Base-by-base conservation (phyloP, 2,329 filamentous ascomycete species). In the Xylaria sp. region DNA sequence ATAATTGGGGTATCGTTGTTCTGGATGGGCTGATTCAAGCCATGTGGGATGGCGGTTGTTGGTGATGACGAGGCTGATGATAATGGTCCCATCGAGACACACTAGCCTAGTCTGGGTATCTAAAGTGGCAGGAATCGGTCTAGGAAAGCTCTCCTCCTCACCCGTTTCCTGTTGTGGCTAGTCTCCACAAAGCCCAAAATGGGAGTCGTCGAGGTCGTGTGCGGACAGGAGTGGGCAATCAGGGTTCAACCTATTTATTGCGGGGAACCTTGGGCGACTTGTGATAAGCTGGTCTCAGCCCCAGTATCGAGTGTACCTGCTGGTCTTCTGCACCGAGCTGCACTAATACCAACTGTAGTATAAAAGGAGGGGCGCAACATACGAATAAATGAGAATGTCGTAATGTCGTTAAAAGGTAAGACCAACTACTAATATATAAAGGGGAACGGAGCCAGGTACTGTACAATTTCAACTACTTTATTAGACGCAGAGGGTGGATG, bases 61-160 rank as follows among this genome's bases (percentile, higher is more conserved):
- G 54, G 46, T 4, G 50, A 67, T 72, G 73, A 75, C 75, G 69
- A 77, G 75, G 76, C 74, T 76, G 73, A 75, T 73, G 63, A 68
- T 73, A 65, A 58, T 67, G 70, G 39, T 41, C 56, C 39, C 41
- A 50, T 50, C 25, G 34, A 62, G 34, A 41, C 23, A 51, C 31
- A 25, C 34, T 48, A 28, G 51, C 41, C 41, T 18, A 46, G 13
- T 46, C 20, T 51, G 37, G 31, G 55, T 63, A 57, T 46, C 41
- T 44, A 44, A 18, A n/a, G 13, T 18, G 41, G 34, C 25, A 31
- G 39, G 41, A 34, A 59, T 28, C 39, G 20, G 20, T 39, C 39
- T 25, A 25, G 52, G 65, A 48, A 69, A 72, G 70, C 64, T 61
- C 71, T 70, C 64, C 48, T 58, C 31, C 41, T 54, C 58, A 46